A percentile compares a stretch with the other conserved stretches of the same genome.
These are phyloP conservation scores for Fusarium albidum DNA, from an alignment of 2,329 filamentous ascomycete genomes.

Conservation along the genomic window DNA sequence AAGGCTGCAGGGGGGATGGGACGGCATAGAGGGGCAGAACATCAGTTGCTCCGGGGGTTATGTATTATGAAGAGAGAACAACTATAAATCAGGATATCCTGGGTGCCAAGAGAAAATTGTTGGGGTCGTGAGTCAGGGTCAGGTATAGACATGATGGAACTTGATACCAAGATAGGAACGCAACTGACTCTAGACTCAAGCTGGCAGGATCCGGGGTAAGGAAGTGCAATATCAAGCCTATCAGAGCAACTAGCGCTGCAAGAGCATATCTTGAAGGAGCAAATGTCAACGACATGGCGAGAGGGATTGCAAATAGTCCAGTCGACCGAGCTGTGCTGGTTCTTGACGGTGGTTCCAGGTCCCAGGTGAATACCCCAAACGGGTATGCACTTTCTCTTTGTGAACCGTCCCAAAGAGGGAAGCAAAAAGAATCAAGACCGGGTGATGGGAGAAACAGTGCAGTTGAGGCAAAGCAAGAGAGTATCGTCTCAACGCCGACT, in stretches of 20 bases:
- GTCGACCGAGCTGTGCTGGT: constrained; percentile 3
- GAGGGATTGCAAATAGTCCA: neutral
- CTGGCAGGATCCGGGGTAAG: neutral
- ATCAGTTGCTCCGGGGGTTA: neutral
- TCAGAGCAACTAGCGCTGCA: constrained; percentile 36
- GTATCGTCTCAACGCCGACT: constrained; percentile 19
- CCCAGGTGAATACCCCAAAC: neutral
- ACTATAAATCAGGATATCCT: neutral
- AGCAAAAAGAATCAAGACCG: neutral
- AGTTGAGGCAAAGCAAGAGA: constrained; percentile 10
- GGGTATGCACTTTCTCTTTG: constrained; percentile 5
- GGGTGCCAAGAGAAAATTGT: neutral
- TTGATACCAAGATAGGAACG: constrained; percentile 1
- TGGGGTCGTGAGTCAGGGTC: neutral
- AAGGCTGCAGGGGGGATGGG: too few species aligned
- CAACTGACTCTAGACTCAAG: constrained; percentile 24
- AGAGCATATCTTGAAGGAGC: constrained; percentile 15
- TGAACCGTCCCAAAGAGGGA: neutral
- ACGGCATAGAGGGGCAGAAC: too few species aligned
- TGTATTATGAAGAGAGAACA: neutral
- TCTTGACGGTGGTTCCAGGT: constrained; percentile 1
- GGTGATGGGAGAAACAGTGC: neutral
- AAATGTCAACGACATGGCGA: constrained; percentile 22
- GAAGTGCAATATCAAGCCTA: constrained; percentile 28
- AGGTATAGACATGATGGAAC: neutral